Evolutionary conservation across 176 grass and related monocot species (phyloP).

Genomic region (Saccharum officinarum): DNA sequence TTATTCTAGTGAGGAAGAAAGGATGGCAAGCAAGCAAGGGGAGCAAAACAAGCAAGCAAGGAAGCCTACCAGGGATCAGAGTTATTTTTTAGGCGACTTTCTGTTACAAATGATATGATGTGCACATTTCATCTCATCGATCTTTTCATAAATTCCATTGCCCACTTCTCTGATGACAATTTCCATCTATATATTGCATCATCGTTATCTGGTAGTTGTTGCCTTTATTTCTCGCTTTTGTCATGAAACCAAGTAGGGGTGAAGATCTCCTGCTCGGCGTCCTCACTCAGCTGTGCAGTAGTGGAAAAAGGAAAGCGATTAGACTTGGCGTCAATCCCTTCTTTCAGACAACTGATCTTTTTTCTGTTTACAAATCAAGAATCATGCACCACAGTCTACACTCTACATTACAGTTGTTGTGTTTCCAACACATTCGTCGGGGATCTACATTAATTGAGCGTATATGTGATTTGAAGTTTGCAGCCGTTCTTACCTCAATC

Average conservation of each 20-base stretch:
- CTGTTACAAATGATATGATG: conserved; percentile 17
- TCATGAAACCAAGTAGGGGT: background rate
- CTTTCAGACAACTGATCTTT: background rate
- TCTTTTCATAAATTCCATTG: conserved; percentile 20
- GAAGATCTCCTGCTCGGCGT: background rate
- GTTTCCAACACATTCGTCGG: background rate
- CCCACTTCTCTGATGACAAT: background rate
- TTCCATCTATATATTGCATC: background rate
- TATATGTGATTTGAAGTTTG: background rate
- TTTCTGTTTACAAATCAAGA: background rate
- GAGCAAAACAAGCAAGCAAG: conserved; percentile 31
- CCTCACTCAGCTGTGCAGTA: background rate
- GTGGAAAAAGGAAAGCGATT: too few species aligned
- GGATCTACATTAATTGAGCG: background rate
- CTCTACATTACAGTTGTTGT: too few species aligned
- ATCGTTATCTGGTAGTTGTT: background rate
- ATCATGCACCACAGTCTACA: too few species aligned
- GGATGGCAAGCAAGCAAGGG: conserved; percentile 28
- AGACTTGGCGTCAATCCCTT: background rate
- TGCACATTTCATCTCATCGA: conserved; percentile 13
- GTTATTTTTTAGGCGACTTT: conserved; percentile 17
- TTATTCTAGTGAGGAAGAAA: conserved; percentile 13
- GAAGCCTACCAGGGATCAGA: conserved; percentile 8
- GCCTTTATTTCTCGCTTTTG: background rate
- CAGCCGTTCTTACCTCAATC: background rate